Conservation (phyloP, 768 basidiomycete species). For the Agaricus bisporus region DNA sequence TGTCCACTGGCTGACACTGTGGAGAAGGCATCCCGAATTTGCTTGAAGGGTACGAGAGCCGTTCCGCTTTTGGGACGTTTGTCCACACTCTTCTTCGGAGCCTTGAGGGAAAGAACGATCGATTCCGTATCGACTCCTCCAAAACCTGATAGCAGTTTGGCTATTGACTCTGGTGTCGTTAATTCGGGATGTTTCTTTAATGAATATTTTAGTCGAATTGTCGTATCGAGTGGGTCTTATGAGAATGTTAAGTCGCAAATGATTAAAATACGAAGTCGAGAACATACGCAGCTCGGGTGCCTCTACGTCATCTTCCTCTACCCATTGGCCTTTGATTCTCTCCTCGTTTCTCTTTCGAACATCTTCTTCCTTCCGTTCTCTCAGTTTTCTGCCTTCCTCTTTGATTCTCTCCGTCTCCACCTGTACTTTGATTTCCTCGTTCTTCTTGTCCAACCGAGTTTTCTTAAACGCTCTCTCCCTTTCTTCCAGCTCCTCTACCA, state of each 20-base stretch:
- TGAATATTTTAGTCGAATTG: slow-evolving; percentile 65
- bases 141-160: slow-evolving; percentile 49
- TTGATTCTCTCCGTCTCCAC: slow-evolving; percentile 68
- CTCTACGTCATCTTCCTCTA: slow-evolving; percentile 35
- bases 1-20: slow-evolving; percentile 58
- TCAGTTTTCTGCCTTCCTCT: slow-evolving; percentile 62
- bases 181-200: slow-evolving; percentile 52
- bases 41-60: slow-evolving; percentile 72
- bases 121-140: slow-evolving; percentile 58
- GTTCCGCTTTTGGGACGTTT: slow-evolving; percentile 55
- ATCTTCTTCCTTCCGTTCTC: slow-evolving; percentile 61
- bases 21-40: slow-evolving; percentile 71
- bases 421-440: slow-evolving; percentile 47
- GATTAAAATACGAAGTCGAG: neutral
- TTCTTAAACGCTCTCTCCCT: slow-evolving; percentile 76
- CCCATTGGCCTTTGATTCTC: slow-evolving; percentile 17
- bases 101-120: slow-evolving; percentile 64
- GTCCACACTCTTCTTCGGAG: slow-evolving; percentile 46
- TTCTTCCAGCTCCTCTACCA: slow-evolving; percentile 76
- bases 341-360: slow-evolving; percentile 39
- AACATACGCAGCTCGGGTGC: slow-evolving; percentile 52
- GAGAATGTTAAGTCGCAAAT: slow-evolving; percentile 5
- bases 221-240: slow-evolving; percentile 64
- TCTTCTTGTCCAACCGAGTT: slow-evolving; percentile 52
- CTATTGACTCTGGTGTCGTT: slow-evolving; percentile 44